Evolutionary conservation across 2,329 filamentous ascomycete species (phyloP).

Genomic region (Fusarium subtropicale): DNA sequence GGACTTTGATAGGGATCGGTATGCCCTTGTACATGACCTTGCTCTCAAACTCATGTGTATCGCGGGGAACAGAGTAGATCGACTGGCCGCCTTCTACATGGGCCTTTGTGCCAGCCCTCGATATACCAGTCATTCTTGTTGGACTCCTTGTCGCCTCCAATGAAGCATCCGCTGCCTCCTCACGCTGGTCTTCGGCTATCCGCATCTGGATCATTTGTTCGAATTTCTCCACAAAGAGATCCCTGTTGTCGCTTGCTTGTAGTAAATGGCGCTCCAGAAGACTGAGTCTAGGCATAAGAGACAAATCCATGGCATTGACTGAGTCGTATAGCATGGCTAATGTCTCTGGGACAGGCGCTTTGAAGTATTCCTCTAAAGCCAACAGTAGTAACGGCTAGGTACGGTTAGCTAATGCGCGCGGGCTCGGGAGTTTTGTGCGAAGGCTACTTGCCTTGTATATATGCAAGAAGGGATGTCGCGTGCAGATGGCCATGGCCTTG

Average conservation of each 20-base stretch:
- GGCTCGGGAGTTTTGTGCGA: not conserved
- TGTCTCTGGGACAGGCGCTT: constrained; percentile 87
- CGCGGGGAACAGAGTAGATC: constrained; percentile 82
- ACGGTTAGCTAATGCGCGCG: constrained; percentile 29
- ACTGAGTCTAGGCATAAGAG: constrained; percentile 87
- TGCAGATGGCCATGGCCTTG: constrained; percentile 99
- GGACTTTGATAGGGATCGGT: constrained; percentile 95
- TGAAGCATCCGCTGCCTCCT: constrained; percentile 53
- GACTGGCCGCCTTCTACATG: constrained; percentile 69
- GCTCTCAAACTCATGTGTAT: constrained; percentile 98
- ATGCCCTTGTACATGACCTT: constrained; percentile 96
- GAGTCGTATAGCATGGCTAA: constrained; percentile 89
- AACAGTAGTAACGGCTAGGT: constrained; percentile 83
- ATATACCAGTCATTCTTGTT: constrained; percentile 61
- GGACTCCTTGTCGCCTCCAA: constrained; percentile 62
- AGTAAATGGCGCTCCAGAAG: constrained; percentile 86
- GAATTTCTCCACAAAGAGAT: constrained; percentile 98
- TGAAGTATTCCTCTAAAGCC: constrained; percentile 97
- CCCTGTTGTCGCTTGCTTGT: constrained; percentile 91
- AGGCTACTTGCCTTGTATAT: constrained; percentile 85
- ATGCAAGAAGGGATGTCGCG: constrained; percentile 94
- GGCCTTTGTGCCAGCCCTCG: constrained; percentile 71
- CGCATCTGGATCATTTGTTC: constrained; percentile 91
- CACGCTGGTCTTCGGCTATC: constrained; percentile 72
- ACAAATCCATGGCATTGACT: constrained; percentile 96